Conservation (phyloP, 768 basidiomycete species). For the Mrakia gelida region DNA sequence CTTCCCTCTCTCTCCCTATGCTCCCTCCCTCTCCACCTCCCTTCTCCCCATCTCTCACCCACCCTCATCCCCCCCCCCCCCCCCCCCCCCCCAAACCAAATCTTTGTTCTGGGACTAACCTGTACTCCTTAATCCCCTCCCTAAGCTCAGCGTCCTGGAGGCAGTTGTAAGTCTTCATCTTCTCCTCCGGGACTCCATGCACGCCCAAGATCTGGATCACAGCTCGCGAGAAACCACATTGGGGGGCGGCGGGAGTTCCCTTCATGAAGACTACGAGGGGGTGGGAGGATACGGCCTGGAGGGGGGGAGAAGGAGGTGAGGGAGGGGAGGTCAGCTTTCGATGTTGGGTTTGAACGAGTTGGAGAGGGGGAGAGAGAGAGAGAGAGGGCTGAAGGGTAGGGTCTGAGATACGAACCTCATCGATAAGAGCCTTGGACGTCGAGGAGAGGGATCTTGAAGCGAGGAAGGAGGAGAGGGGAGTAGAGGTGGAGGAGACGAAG, state of each 20-base stretch:
- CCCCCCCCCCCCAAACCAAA: too few species aligned
- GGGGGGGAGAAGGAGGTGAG: not conserved
- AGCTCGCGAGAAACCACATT: slow-evolving; percentile 94
- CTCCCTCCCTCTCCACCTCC: not conserved
- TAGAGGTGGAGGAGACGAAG: not conserved
- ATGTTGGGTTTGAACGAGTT: too few species aligned
- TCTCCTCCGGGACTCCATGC: slow-evolving; percentile 36
- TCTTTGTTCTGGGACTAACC: slow-evolving; percentile 53
- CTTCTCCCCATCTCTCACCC: not conserved
- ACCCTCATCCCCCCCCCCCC: too few species aligned
- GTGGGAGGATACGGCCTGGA: slow-evolving; percentile 60
- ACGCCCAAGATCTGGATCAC: slow-evolving; percentile 81
- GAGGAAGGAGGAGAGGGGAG: not conserved
- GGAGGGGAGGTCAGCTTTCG: not conserved
- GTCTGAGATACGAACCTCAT: not conserved
- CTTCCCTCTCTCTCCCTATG: not conserved
- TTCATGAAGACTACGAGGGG: slow-evolving; percentile 99
- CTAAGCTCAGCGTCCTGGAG: slow-evolving; percentile 79
- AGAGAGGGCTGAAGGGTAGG: too few species aligned
- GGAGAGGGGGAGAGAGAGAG: too few species aligned
- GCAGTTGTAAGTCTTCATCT: slow-evolving; percentile 80
- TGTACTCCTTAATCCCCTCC: slow-evolving; percentile 88
- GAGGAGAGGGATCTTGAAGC: not conserved
- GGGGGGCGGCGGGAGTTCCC: slow-evolving; percentile 75
- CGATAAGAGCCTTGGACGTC: slow-evolving; percentile 1